Evolutionary conservation across 176 grass and related monocot genomes (phyloP).

Genomic region (Carex kokanica): DNA sequence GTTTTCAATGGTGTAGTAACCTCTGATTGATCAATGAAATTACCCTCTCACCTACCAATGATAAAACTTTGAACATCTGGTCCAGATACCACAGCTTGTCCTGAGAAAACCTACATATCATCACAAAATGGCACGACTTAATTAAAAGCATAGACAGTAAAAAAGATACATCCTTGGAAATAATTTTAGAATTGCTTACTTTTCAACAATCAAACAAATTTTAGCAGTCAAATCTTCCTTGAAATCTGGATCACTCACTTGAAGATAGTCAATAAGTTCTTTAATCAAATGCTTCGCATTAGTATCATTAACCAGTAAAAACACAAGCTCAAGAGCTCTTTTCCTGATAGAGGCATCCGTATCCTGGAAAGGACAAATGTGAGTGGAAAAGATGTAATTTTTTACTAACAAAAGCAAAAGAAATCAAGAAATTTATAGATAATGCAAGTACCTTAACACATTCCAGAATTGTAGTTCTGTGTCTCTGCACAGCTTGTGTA

Average conservation of each 20-base stretch:
- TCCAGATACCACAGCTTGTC: conserved; percentile 96
- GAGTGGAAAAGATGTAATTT: conserved; percentile 18
- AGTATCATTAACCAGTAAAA: conserved; percentile 79
- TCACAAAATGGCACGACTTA: conserved; percentile 19
- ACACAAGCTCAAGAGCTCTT: conserved; percentile 96
- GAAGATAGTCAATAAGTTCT: conserved; percentile 96
- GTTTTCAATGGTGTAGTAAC: not conserved
- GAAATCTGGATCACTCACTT: conserved; percentile 95
- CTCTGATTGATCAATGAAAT: conserved; percentile 4
- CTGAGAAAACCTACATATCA: conserved; percentile 81
- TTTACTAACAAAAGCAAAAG: conserved; percentile 24
- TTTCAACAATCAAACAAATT: conserved; percentile 94
- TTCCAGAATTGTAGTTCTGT: conserved; percentile 86
- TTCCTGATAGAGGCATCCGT: conserved; percentile 97
- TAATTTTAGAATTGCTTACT: conserved; percentile 50
- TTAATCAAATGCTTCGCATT: conserved; percentile 93
- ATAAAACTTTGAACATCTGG: conserved; percentile 98
- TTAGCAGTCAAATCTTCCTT: conserved; percentile 92
- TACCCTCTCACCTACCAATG: conserved; percentile 60
- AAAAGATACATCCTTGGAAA: not conserved
- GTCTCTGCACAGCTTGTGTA: conserved; percentile 93
- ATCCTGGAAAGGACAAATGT: conserved; percentile 61
- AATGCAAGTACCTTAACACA: conserved; percentile 78
- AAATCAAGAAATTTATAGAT: conserved; percentile 1
- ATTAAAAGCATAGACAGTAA: conserved; percentile 22